Evolutionary conservation across 306 rosid species (phyloP), one percentile per base, ranked within the genome.

Genomic region (Mucuna pruriens): DNA sequence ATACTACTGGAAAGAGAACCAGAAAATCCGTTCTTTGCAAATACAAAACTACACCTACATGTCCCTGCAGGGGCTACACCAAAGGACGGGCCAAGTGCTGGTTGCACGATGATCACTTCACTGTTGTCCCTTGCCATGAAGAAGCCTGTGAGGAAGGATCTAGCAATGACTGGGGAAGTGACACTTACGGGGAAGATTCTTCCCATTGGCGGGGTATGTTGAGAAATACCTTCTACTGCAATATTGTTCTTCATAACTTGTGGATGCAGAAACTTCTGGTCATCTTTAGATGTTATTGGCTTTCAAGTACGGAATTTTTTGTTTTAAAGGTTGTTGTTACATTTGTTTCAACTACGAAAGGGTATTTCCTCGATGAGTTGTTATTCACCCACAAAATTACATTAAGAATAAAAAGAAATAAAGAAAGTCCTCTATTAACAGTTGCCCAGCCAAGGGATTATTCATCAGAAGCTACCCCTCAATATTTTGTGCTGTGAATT

Each of bases 131-230:
- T 89, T 83, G 98, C 99, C 72, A 17, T 88, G 94, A 92, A 90
- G 90, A 96, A 90, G 88, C 97, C 95, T 9, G 94, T 87, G 86
- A 93, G 78, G 89, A 92, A 80, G 88, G 97, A 96, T 86, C 85
- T 96, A 67, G 99, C 99, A 76, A 96, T 96, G 99, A 96, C 99
- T 0, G 99, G 99, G 65, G 99, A 96, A 92, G 97, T 93, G 80
- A 96, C 99, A 62, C 93, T 96, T 71, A 93, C 95, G 0, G 99
- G 99, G 83, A 96, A 87, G 88, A 92, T 96, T 82, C 99, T 96
- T 82, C 99, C 99, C 60, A 96, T 96, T 74, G 99, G 99, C 9
- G 99, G 99, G 91, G 99, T 96, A 90, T 44, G 96, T 87, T 72
- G 69, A 82, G 74, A 9, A 49, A 64, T 33, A 10, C 42, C 10